phyloP scores from a whole-genome alignment of 305 asterid genomes.

The Fraxinus albicans region DNA sequence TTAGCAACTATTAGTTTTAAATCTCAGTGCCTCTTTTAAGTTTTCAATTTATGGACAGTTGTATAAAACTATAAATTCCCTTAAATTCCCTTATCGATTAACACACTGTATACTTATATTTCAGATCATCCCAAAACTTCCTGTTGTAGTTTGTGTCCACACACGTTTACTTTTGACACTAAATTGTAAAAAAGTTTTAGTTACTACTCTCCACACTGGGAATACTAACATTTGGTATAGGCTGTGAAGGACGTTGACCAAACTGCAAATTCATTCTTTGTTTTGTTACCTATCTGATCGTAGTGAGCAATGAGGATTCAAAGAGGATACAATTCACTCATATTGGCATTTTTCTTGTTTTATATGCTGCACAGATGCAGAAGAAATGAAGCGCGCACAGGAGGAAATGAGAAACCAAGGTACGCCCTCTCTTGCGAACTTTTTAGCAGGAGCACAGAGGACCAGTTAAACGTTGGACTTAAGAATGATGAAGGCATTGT shows the following conservation, averaged over 20 bases:
- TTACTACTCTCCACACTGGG: background rate
- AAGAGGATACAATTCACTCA: background rate
- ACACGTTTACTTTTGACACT: background rate
- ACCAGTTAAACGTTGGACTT: constrained; percentile 31
- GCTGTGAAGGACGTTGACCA: background rate
- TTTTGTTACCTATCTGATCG: background rate
- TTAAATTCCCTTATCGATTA: background rate
- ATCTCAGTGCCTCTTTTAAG: background rate
- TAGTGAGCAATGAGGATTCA: background rate
- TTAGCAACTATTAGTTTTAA: background rate
- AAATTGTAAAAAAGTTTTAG: background rate
- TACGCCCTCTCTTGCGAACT: constrained; percentile 73
- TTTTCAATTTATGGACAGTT: background rate
- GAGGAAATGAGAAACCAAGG: constrained; percentile 97
- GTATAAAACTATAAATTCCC: background rate
- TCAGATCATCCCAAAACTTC: background rate
- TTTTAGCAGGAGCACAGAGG: constrained; percentile 65
- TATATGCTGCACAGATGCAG: constrained; percentile 59
- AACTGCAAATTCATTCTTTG: background rate
- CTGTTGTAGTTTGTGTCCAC: background rate
- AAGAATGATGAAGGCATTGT: background rate
- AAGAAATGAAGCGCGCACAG: constrained; percentile 87
- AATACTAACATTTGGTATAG: background rate
- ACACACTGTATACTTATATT: background rate
- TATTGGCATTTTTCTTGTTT: background rate